Percentiles rank a stretch among this genome's conserved stretches.
These are phyloP conservation scores for Gastrolobium villosum DNA, from an alignment of 306 rosid species.

Conservation along the genomic window DNA sequence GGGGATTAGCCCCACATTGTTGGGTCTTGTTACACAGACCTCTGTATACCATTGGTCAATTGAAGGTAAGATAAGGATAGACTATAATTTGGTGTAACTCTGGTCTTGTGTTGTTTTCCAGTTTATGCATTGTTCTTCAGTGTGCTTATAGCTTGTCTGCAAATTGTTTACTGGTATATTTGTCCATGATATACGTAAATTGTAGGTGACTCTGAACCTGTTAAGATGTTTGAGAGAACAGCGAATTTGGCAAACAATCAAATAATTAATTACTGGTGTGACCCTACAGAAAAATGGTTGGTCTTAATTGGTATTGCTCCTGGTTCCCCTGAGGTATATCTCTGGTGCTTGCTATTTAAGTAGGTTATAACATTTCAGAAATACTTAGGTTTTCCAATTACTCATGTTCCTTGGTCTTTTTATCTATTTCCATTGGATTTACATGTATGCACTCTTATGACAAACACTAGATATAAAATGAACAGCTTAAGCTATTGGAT, in stretches of 20 bases:
- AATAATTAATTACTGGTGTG: conserved; percentile 97
- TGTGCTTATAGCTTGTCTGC: conserved; percentile 34
- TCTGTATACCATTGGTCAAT: conserved; percentile 97
- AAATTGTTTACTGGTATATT: conserved; percentile 45
- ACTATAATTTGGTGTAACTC: conserved; percentile 39
- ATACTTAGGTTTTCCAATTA: neutral
- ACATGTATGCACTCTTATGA: conserved; percentile 9
- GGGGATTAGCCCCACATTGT: conserved; percentile 92
- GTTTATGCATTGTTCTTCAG: conserved; percentile 38
- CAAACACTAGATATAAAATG: conserved; percentile 6
- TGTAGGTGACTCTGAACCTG: conserved; percentile 96
- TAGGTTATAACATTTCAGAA: conserved; percentile 34
- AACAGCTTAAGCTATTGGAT: conserved; percentile 25
- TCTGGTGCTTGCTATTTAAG: conserved; percentile 32
- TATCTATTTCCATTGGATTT: conserved; percentile 14
- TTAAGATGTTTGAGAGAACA: conserved; percentile 93
- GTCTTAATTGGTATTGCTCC: conserved; percentile 99
- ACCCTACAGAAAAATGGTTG: conserved; percentile 98
- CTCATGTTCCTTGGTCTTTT: conserved; percentile 12
- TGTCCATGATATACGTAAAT: conserved; percentile 40
- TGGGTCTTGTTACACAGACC: conserved; percentile 95
- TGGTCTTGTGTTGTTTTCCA: conserved; percentile 14
- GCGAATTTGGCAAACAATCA: conserved; percentile 96
- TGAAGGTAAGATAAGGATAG: conserved; percentile 72
- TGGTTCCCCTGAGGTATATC: conserved; percentile 94